These are phyloP conservation scores for Fagopyrum esculentum DNA, from an alignment of 148 eudicot genomes.

Conservation along the genomic window DNA sequence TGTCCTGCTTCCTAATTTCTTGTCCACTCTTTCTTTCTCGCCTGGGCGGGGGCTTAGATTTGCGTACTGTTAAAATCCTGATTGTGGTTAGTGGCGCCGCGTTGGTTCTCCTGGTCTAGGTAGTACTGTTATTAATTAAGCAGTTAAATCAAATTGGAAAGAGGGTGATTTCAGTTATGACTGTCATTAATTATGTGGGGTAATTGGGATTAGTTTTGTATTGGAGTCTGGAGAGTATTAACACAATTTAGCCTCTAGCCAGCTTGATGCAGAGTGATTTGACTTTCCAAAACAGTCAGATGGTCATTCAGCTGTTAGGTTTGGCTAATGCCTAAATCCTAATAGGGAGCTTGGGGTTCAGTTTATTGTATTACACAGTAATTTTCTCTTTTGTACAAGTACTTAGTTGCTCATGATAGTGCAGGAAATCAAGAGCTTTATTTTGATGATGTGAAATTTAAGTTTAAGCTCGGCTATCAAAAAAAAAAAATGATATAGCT, in stretches of 20 bases:
- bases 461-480: neutral
- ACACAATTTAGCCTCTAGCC: neutral
- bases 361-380: neutral
- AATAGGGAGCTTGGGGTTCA: neutral
- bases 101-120: neutral
- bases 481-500: neutral
- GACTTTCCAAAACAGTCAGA: constrained; percentile 2
- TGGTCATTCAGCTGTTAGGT: neutral
- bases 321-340: neutral
- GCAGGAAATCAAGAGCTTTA: neutral
- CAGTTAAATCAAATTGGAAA: constrained; percentile 10
- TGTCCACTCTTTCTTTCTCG: constrained; percentile 6
- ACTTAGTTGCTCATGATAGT: neutral
- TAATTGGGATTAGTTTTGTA: neutral
- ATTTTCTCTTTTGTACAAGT: neutral
- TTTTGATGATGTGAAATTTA: neutral
- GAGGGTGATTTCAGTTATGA: constrained; percentile 5
- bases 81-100: neutral
- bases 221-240: neutral
- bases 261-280: neutral
- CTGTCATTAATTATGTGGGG: neutral
- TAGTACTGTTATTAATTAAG: neutral
- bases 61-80: neutral
- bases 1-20: neutral
- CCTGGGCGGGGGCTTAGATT: neutral